Conservation (phyloP, 1,284 basidiomycete genomes). For the Sporisorium reilianum region DNA sequence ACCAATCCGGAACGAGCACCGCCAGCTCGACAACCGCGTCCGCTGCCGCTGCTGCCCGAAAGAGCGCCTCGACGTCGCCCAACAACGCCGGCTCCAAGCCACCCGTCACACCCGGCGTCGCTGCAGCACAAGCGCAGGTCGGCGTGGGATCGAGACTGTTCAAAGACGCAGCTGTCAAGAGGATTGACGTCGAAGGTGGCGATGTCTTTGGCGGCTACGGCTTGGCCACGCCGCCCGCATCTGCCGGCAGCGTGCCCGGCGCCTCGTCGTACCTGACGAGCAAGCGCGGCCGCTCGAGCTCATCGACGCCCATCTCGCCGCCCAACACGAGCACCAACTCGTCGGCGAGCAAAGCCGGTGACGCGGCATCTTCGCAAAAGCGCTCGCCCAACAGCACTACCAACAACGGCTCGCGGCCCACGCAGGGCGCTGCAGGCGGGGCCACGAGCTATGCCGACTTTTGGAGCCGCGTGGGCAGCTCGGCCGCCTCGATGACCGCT, state of each 20-base stretch:
- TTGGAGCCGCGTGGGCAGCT: conserved; percentile 54
- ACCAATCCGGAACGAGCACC: conserved; percentile 23
- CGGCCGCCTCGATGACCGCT: conserved; percentile 11
- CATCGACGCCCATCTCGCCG: conserved; percentile 44
- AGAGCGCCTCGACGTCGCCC: conserved; percentile 36
- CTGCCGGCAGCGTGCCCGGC: conserved; percentile 37
- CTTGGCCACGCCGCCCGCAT: conserved; percentile 48
- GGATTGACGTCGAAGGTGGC: conserved; percentile 42
- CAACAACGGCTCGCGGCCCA: conserved; percentile 1
- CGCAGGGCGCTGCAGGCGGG: conserved; percentile 18
- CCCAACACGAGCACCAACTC: conserved; percentile 33
- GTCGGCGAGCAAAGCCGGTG: conserved; percentile 13
- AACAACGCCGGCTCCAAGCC: conserved; percentile 28
- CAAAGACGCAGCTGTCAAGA: conserved; percentile 50
- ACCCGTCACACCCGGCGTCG: conserved; percentile 26
- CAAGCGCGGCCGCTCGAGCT: conserved; percentile 39
- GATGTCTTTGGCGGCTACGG: conserved; percentile 55
- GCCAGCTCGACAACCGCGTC: conserved; percentile 5
- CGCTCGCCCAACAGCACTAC: conserved; percentile 16
- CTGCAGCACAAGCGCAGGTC: conserved; percentile 7
- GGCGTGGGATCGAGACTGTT: conserved; percentile 40
- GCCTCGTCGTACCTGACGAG: conserved; percentile 34
- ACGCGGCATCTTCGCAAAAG: conserved; percentile 11
- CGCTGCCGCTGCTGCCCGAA: conserved; percentile 12
- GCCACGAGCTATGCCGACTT: conserved; percentile 58